These are phyloP conservation scores for Blastomyces parvus DNA, from an alignment of 2,329 filamentous ascomycete genomes.

Conservation along the genomic window DNA sequence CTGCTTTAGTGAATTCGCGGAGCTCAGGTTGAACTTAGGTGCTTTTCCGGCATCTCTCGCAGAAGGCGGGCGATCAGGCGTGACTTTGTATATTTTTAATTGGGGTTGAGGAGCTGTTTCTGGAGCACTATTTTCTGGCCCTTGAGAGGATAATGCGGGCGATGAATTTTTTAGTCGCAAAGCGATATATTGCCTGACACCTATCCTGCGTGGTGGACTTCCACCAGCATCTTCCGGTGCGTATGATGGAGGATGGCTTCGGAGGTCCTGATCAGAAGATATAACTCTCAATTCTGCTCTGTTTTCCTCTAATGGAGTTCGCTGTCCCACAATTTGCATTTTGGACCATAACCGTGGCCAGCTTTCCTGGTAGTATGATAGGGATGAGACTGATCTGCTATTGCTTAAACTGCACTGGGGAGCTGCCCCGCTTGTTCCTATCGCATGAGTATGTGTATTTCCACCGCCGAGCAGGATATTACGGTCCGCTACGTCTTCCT, in stretches of 20 bases:
- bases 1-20: neutral
- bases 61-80: neutral
- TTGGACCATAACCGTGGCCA: slow-evolving; percentile 12
- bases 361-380: slow-evolving; percentile 4
- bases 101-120: neutral
- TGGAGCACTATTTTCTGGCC: slow-evolving; percentile 1
- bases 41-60: slow-evolving; percentile 3
- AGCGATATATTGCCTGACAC: slow-evolving; percentile 1
- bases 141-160: slow-evolving; percentile 5
- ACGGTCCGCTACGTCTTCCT: slow-evolving; percentile 36
- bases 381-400: neutral
- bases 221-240: neutral
- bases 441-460: slow-evolving; percentile 19
- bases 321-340: neutral
- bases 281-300: slow-evolving; percentile 11
- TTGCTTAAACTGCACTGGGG: slow-evolving; percentile 9
- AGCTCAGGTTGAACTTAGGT: neutral
- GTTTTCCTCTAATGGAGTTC: neutral
- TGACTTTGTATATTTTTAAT: neutral
- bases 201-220: slow-evolving; percentile 3
- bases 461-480: slow-evolving; percentile 27
- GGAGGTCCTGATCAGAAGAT: slow-evolving; percentile 21
- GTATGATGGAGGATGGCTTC: slow-evolving; percentile 8
- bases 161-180: slow-evolving; percentile 10
- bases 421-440: slow-evolving; percentile 17